phyloP scores from a whole-genome alignment of 2,329 filamentous ascomycete species.

The Huntiella savannae region DNA sequence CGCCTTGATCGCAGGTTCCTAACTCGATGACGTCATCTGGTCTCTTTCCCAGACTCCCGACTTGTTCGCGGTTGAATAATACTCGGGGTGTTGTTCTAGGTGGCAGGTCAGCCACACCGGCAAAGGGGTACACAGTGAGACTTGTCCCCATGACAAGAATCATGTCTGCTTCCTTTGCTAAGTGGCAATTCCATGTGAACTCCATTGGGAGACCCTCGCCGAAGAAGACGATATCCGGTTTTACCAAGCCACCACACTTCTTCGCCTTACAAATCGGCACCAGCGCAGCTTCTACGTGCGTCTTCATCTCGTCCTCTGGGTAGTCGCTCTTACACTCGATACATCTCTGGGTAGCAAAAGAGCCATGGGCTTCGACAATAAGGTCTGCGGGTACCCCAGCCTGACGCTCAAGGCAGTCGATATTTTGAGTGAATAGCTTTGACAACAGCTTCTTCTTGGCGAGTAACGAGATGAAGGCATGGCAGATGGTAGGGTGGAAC shows the following conservation, averaged over 20 bases:
- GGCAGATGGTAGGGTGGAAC: slow-evolving; percentile 73
- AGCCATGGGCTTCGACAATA: slow-evolving; percentile 88
- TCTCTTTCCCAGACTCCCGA: slow-evolving; percentile 58
- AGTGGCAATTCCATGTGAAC: slow-evolving; percentile 24
- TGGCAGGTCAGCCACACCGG: slow-evolving; percentile 51
- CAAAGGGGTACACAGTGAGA: slow-evolving; percentile 74
- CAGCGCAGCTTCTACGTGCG: slow-evolving; percentile 43
- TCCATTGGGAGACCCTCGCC: slow-evolving; percentile 42
- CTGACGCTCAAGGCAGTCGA: slow-evolving; percentile 78
- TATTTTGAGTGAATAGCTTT: slow-evolving; percentile 93
- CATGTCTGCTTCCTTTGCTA: slow-evolving; percentile 45
- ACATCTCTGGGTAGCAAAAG: slow-evolving; percentile 78
- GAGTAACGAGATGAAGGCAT: slow-evolving; percentile 72
- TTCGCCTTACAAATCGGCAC: slow-evolving; percentile 48
- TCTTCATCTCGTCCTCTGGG: slow-evolving; percentile 54
- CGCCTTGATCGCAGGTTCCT: slow-evolving; percentile 66
- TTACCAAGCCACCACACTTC: slow-evolving; percentile 60
- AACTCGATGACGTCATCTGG: slow-evolving; percentile 71
- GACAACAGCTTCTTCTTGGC: slow-evolving; percentile 58
- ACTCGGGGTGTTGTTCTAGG: slow-evolving; percentile 48
- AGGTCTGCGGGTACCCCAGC: slow-evolving; percentile 65
- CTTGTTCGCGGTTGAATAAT: slow-evolving; percentile 70
- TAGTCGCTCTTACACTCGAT: slow-evolving; percentile 66
- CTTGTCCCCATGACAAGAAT: slow-evolving; percentile 80
- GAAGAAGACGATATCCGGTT: slow-evolving; percentile 92